These are phyloP conservation scores for Astrothelium subdiscretum DNA, from an alignment of 495 filamentous ascomycete genomes.

Conservation along the genomic window DNA sequence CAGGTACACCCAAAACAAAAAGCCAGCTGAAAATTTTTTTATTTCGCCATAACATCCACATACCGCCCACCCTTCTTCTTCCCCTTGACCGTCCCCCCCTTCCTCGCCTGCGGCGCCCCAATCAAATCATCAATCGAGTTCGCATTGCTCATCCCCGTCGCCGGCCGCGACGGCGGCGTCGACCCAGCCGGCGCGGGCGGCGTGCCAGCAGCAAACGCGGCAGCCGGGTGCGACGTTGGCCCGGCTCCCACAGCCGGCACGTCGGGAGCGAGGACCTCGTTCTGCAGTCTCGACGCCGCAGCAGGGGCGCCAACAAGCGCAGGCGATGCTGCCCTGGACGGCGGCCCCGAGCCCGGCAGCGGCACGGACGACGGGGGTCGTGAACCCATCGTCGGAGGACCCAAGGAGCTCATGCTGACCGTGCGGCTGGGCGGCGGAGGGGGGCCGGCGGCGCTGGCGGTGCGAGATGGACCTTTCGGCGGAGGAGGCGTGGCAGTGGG, in stretches of 20 bases:
- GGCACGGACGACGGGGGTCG: background rate
- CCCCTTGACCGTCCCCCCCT: slow-evolving; percentile 54
- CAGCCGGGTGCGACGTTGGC: slow-evolving; percentile 2
- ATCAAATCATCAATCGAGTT: slow-evolving; percentile 74
- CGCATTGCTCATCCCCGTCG: slow-evolving; percentile 57
- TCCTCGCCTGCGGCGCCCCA: slow-evolving; percentile 55
- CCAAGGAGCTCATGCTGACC: slow-evolving; percentile 5
- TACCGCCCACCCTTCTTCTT: slow-evolving; percentile 73
- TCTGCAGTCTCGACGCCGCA: background rate
- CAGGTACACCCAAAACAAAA: background rate
- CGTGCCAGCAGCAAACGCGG: background rate
- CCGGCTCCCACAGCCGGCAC: slow-evolving; percentile 5
- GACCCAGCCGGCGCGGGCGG: slow-evolving; percentile 10
- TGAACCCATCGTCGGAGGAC: background rate
- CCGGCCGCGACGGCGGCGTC: slow-evolving; percentile 25
- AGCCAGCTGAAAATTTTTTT: background rate
- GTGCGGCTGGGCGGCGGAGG: slow-evolving; percentile 27
- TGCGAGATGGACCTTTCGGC: slow-evolving; percentile 22
- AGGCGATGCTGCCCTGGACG: slow-evolving; percentile 13
- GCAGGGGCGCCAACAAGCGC: background rate
- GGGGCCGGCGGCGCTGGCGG: background rate
- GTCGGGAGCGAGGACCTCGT: background rate
- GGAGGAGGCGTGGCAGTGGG: slow-evolving; percentile 29
- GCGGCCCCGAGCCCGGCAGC: slow-evolving; percentile 12
- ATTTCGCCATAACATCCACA: slow-evolving; percentile 78